Conservation (phyloP, 108 stramenopile species). For the Fistulifera solaris region DNA sequence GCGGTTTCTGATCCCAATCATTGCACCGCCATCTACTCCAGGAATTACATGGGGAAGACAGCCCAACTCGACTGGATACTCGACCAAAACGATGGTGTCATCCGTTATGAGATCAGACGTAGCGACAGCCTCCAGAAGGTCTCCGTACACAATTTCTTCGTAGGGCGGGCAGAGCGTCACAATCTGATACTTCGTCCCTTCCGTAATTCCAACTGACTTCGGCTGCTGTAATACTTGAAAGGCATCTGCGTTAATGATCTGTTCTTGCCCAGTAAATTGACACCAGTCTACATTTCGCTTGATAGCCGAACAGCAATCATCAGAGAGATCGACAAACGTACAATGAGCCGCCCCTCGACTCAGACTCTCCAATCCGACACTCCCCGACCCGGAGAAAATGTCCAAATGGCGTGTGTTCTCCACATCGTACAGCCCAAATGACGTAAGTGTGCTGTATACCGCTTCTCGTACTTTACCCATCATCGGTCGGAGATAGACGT, state of each 20-base stretch:
- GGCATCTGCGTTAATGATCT: conserved; percentile 78
- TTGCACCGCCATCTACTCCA: conserved; percentile 47
- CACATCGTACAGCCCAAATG: conserved; percentile 81
- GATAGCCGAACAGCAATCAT: conserved; percentile 62
- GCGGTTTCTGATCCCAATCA: conserved; percentile 90
- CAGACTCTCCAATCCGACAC: conserved; percentile 88
- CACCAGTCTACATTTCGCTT: conserved; percentile 69
- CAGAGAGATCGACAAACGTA: conserved; percentile 75
- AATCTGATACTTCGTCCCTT: conserved; percentile 58
- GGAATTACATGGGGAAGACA: conserved; percentile 76
- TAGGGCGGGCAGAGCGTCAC: conserved; percentile 93
- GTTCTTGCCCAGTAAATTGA: conserved; percentile 46
- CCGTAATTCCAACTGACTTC: conserved; percentile 55
- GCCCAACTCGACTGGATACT: conserved; percentile 93
- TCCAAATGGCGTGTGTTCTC: conserved; percentile 68
- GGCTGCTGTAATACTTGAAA: conserved; percentile 82
- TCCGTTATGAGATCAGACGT: conserved; percentile 63
- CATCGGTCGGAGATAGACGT: conserved; percentile 95
- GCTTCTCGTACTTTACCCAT: conserved; percentile 97
- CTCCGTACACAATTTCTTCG: conserved; percentile 91
- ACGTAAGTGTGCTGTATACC: conserved; percentile 79
- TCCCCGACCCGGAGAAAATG: conserved; percentile 88
- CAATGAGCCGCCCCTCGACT: conserved; percentile 84
- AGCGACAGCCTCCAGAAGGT: conserved; percentile 72
- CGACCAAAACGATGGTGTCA: conserved; percentile 84